Conservation (phyloP, 1,284 basidiomycete genomes). For the Leccinum ponderosum region DNA sequence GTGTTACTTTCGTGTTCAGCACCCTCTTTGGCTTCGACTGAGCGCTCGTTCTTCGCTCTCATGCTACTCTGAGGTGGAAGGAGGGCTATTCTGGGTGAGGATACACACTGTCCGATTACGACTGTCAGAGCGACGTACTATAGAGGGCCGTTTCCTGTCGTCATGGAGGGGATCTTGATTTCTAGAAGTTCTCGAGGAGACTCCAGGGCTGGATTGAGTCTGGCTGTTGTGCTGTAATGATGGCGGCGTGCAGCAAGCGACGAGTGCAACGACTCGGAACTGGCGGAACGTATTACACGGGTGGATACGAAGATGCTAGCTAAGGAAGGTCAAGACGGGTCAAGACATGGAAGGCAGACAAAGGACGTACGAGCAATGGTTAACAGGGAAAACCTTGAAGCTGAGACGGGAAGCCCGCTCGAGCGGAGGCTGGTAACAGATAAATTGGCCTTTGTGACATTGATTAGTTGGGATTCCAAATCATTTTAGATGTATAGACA, state of each 20-base stretch:
- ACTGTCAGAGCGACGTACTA: constrained; percentile 38
- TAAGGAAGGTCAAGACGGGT: not conserved
- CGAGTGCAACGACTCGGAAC: not conserved
- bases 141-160: constrained; percentile 18
- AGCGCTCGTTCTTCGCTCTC: constrained; percentile 43
- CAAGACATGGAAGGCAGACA: too few relatives aligned
- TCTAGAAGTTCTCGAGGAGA: constrained; percentile 16
- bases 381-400: not conserved
- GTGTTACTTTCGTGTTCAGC: constrained; percentile 53
- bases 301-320: not conserved
- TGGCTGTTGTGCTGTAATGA: not conserved
- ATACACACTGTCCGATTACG: constrained; percentile 32
- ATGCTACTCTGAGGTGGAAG: constrained; percentile 53
- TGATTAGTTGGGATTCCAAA: constrained; percentile 3
- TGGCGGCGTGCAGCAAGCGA: not conserved
- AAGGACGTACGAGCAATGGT: not conserved
- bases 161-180: constrained; percentile 38
- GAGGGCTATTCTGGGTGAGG: constrained; percentile 1
- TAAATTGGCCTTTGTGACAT: constrained; percentile 58
- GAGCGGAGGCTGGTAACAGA: too few relatives aligned
- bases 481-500: constrained; percentile 35
- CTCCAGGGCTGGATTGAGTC: too few relatives aligned
- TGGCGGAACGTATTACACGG: not conserved
- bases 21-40: constrained; percentile 52
- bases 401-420: too few relatives aligned